Evolutionary conservation across 1,139 yeast genomes (phyloP), one percentile per base, ranked within the genome.

Genomic region (Candida buenavistaensis): DNA sequence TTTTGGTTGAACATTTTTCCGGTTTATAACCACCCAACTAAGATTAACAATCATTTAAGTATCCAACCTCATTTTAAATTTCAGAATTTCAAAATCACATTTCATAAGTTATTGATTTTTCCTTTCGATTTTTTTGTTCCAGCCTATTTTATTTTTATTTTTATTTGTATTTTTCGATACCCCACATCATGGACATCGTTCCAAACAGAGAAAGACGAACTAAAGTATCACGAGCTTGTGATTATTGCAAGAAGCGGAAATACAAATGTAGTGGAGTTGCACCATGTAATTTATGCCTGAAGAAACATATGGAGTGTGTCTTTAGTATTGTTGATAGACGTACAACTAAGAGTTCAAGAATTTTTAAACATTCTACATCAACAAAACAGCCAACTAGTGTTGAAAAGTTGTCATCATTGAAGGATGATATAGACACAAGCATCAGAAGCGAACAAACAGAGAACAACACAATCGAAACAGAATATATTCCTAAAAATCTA

Each of bases 181-280:
- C 19, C 7, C 19, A 17, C 13, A 12, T 24, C n/a, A 23, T 32
- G 16, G 14, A 13, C 11, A 3, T 15, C 10, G 6, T 15, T 9
- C 4, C 19, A 17, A 13, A 4, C 13, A 23, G 14, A 26, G 55
- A 50, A 13, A 48, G 49, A 43, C 30, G 63, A 26, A 55, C 56
- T 17, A 59, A 58, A 36, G 64, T 62, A n/a, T 62, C 68, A 2
- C 51, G 59, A 25, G 72, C 72, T 22, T 66, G 72, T 47, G 68
- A 63, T 38, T 53, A 51, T 23, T 66, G 72, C 45, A 64, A 64
- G 45, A 57, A 55, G 36, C 43, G 69, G 25, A 66, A 66, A 41
- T 62, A 57, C 33, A 67, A 60, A 34, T 59, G 64, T 40, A 49
- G 48, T 26, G 64, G 64, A 6, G 46, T 44, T 15, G 43, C 52